These are phyloP conservation scores for Licmophora abbreviata DNA, from an alignment of 108 stramenopile species.

Conservation along the genomic window DNA sequence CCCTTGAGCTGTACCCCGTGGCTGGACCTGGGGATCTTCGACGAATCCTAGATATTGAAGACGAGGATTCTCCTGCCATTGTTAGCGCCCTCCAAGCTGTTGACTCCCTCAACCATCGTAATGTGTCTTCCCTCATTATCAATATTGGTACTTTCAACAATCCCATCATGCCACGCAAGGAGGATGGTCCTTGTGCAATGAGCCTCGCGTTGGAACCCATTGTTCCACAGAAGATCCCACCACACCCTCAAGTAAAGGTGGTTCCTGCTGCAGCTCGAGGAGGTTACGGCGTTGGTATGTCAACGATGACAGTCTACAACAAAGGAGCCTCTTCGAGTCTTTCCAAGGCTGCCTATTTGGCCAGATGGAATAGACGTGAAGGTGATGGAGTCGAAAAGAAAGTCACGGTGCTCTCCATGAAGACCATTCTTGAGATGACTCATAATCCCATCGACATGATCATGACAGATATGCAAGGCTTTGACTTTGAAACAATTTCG, in stretches of 20 bases:
- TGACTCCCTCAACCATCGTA: too few relatives aligned
- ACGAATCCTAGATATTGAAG: too few relatives aligned
- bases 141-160: constrained; percentile 13
- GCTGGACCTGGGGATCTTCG: too few relatives aligned
- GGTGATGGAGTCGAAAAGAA: constrained; percentile 4
- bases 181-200: constrained; percentile 9
- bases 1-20: too few relatives aligned
- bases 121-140: constrained; percentile 3
- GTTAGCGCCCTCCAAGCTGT: too few relatives aligned
- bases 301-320: background rate
- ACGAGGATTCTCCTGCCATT: too few relatives aligned
- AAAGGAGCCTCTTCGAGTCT: constrained; percentile 6
- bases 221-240: constrained; percentile 2
- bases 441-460: constrained; percentile 4
- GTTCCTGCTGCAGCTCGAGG: constrained; percentile 8
- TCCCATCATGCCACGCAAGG: constrained; percentile 10
- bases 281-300: background rate
- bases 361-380: constrained; percentile 7
- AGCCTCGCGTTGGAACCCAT: constrained; percentile 12
- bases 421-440: constrained; percentile 1
- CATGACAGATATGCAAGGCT: constrained; percentile 16
- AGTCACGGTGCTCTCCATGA: constrained; percentile 8
- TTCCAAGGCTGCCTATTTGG: background rate
- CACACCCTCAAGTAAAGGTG: constrained; percentile 10
- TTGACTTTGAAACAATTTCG: constrained; percentile 6